Evolutionary conservation across 192 early-diverging fungal species (phyloP), one percentile per base, ranked within the genome.

Genomic region (Podila minutissima): DNA sequence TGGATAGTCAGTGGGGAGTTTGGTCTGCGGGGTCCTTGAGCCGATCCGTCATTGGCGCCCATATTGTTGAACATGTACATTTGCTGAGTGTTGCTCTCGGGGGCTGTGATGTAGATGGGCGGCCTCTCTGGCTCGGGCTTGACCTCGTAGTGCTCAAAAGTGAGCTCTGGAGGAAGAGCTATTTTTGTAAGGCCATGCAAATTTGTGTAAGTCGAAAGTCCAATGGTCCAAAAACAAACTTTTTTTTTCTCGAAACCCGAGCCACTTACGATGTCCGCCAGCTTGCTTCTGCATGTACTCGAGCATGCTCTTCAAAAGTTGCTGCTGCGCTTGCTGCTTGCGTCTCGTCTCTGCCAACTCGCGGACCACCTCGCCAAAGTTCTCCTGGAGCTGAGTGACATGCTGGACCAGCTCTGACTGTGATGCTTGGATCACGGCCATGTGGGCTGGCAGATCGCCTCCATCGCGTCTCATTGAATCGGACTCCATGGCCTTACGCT

Each of bases 401-500:
- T 94, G 91, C 83, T 93, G 91, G 46, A 90, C 82, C 59, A 95
- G 86, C 57, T 94, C 93, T 22, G 88, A 86, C 74, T 95, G 94
- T 12, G 90, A 86, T 19, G 91, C 87, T 83, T 95, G 93, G 58
- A 95, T 83, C 88, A 95, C 90, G 28, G 89, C 88, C 74, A 95
- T 86, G 75, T 94, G 93, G 7, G 83, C 87, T 28, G 92, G 87
- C 41, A 97, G 51, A 71, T 97, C 94, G 20, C 92, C 92, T 12
- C 92, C 90, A 58, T 93, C 94, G 55, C 92, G 83, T 37, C 94
- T 79, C 73, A 89, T 75, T 28, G 89, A 83, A 62, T 95, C 95
- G 19, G 94, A 89, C 62, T 97, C 95, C 89, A 95, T 94, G 4
- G 95, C 89, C 77, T 97, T 97, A 66, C 96, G 89, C 74, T 96